Conservation (phyloP, 148 eudicot species). For the Vaccinium myrtillus region DNA sequence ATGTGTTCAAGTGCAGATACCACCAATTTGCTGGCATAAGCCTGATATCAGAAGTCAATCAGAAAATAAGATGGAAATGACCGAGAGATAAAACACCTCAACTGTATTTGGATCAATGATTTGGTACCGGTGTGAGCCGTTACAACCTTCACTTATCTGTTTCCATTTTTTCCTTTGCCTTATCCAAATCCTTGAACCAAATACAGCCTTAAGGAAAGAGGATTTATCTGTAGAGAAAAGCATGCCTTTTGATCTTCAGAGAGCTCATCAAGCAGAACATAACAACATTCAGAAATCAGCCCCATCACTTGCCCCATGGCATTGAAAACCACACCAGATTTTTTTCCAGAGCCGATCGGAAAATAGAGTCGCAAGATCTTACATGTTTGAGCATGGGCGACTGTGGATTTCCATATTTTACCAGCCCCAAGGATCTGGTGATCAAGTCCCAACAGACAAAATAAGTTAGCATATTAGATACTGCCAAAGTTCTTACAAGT, state of each 20-base stretch:
- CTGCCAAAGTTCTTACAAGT: not conserved
- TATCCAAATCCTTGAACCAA: not conserved
- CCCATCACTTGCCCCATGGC: constrained; percentile 64
- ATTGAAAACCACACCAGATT: constrained; percentile 64
- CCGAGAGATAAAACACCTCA: not conserved
- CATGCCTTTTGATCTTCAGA: constrained; percentile 68
- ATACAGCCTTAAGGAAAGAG: not conserved
- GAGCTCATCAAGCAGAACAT: constrained; percentile 44
- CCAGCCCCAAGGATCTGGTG: constrained; percentile 60
- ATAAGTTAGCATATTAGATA: not conserved
- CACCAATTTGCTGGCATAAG: constrained; percentile 52
- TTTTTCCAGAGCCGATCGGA: constrained; percentile 38
- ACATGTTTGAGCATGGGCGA: constrained; percentile 62
- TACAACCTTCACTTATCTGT: not conserved
- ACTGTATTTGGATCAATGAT: not conserved
- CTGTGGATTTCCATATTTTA: constrained; percentile 57
- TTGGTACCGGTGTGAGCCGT: not conserved
- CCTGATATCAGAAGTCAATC: constrained; percentile 35
- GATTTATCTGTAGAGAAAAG: constrained; percentile 12
- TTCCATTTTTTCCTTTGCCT: not conserved
- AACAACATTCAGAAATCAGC: constrained; percentile 47
- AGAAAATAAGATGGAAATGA: not conserved
- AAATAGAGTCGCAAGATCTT: constrained; percentile 45
- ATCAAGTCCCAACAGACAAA: constrained; percentile 17
- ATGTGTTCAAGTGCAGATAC: constrained; percentile 53